phyloP scores from a whole-genome alignment of 805 yeast species.

The Spathaspora gorwiae region DNA sequence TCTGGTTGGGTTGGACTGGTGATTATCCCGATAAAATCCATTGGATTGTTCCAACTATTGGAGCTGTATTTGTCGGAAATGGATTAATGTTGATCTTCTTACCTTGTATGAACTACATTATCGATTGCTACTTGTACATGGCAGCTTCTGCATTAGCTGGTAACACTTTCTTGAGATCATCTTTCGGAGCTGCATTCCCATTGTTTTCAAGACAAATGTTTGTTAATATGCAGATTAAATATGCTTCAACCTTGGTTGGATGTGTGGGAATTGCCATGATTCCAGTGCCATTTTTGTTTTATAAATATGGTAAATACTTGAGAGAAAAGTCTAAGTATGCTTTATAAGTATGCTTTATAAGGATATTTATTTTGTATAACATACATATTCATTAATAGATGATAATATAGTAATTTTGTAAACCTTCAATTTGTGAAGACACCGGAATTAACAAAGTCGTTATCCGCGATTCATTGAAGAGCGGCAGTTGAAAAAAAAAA shows the following conservation, averaged over 20 bases:
- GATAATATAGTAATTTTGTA: neutral
- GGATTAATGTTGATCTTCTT: conserved; percentile 57
- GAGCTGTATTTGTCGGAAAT: conserved; percentile 37
- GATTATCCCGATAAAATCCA: conserved; percentile 65
- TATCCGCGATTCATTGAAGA: no score
- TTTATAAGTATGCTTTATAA: conserved; percentile 20
- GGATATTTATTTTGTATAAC: neutral
- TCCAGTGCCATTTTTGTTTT: conserved; percentile 56
- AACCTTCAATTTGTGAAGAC: no score
- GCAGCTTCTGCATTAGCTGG: conserved; percentile 67
- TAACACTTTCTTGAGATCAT: conserved; percentile 54
- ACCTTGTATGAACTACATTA: conserved; percentile 55
- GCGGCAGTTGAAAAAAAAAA: no score
- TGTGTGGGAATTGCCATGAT: conserved; percentile 47
- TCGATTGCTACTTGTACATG: conserved; percentile 53
- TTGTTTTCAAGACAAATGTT: conserved; percentile 53
- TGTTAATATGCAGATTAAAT: conserved; percentile 42
- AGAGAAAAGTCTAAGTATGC: conserved; percentile 20
- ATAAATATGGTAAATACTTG: conserved; percentile 41
- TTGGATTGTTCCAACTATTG: conserved; percentile 63
- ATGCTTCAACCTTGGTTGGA: conserved; percentile 55
- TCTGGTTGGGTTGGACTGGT: conserved; percentile 91
- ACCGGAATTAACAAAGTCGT: no score
- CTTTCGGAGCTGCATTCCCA: conserved; percentile 60
- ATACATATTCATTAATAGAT: neutral